A percentile compares a stretch with the other conserved stretches of the same genome.
phyloP scores from a whole-genome alignment of 139 green algal genomes.

The Tetratostichococcus sp. region DNA sequence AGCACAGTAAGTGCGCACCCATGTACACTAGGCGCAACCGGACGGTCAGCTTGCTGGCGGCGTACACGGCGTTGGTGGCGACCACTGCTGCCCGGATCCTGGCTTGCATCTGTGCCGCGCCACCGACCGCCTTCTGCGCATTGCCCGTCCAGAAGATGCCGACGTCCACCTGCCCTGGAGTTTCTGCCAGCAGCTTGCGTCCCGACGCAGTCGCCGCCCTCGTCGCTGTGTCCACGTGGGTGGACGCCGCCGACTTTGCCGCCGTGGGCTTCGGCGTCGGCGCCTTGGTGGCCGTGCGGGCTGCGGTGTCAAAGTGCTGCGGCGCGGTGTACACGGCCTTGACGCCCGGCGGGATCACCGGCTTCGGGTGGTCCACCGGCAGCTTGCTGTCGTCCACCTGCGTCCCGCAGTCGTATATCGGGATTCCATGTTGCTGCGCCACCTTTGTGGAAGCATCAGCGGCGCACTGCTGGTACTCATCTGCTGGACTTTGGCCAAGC shows the following conservation, averaged over 20 bases:
- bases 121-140: neutral
- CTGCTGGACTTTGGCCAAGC: too few species aligned
- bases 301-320: neutral
- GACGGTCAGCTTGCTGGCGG: neutral
- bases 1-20: neutral
- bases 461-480: too few species aligned
- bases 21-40: neutral
- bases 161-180: neutral
- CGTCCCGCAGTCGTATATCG: too few species aligned
- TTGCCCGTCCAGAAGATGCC: neutral
- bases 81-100: neutral
- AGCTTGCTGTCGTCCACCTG: neutral
- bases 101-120: neutral
- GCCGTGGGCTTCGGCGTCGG: neutral
- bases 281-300: too few species aligned
- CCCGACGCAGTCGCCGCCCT: too few species aligned
- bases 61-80: neutral
- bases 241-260: neutral
- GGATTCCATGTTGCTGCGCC: too few species aligned
- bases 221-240: neutral
- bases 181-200: too few species aligned
- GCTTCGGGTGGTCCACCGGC: neutral
- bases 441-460: too few species aligned
- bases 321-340: too few species aligned
- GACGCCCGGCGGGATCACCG: neutral